Evolutionary conservation across 1,139 yeast species (phyloP), one percentile per base, ranked within the genome.

Genomic region (Tardiomyces depauwii): DNA sequence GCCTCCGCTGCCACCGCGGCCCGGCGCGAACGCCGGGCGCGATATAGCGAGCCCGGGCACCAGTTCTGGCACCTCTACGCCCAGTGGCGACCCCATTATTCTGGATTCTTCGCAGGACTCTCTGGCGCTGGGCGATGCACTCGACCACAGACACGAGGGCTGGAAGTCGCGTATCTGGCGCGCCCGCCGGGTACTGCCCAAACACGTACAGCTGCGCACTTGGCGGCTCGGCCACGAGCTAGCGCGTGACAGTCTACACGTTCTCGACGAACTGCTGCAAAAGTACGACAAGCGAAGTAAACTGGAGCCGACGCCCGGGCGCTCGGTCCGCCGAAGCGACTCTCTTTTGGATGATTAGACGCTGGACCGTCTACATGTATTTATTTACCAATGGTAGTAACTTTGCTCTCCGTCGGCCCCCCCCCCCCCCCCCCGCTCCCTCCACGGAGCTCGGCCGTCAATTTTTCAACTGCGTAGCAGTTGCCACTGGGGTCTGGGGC

Each of bases 161-260:
- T 73, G 78, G 78, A 66, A 65, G 45, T 51, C 54, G 39, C 63
- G 78, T 36, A 64, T 72, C 3, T 51, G 52, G 10, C 55, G 56
- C 2, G 72, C 74, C 2, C 57, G 64, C 2, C 53, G 54, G 19
- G 50, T 51, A 44, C 50, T 67, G 18, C 69, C 70, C 2, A 47
- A 51, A 2, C 49, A 53, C 6, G 56, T 64, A 3, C 45, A 55
- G 25, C 51, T 67, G 38, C 55, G 60, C 14, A 56, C 63, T 55
- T 67, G 71, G 71, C 52, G 66, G 16, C 48, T 52, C 2, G 70
- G 69, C 12, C 47, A 45, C 18, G 71, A 66, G 40, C 58, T 66
- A 2, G 53, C 53, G 41, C 51, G 54, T 1, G 66, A 61, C 23
- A 47, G 51, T 19, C 38, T 53, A 6, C n/a, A 11, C 32, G 32